Evolutionary conservation across 2,329 filamentous ascomycete species (phyloP).

Genomic region (Neonectria faginata): DNA sequence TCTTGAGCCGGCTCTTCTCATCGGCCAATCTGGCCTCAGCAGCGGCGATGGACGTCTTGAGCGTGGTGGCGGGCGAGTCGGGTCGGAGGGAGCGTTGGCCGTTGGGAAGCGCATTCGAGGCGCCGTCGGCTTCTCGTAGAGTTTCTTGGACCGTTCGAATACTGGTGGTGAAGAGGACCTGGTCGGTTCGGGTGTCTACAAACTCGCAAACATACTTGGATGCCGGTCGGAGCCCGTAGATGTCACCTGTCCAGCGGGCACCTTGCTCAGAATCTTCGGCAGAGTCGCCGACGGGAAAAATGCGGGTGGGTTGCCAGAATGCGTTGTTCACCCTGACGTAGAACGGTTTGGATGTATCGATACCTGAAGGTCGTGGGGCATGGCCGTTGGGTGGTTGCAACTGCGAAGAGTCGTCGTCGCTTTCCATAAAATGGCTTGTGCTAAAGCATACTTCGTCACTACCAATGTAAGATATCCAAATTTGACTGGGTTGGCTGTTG

Average conservation of each 20-base stretch:
- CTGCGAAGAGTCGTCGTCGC: slow-evolving; percentile 49
- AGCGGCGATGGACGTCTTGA: slow-evolving; percentile 80
- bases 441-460: slow-evolving; percentile 83
- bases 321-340: slow-evolving; percentile 84
- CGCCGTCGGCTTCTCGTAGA: slow-evolving; percentile 48
- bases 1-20: slow-evolving; percentile 76
- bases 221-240: slow-evolving; percentile 75
- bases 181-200: slow-evolving; percentile 73
- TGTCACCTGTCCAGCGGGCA: slow-evolving; percentile 76
- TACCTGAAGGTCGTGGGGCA: slow-evolving; percentile 58
- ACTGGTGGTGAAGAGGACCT: slow-evolving; percentile 77
- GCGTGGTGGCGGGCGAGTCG: slow-evolving; percentile 80
- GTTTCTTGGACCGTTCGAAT: slow-evolving; percentile 72
- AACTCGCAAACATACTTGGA: slow-evolving; percentile 86
- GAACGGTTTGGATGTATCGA: slow-evolving; percentile 79
- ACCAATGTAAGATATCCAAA: slow-evolving; percentile 85
- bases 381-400: slow-evolving; percentile 46
- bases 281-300: slow-evolving; percentile 62
- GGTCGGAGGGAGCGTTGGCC: slow-evolving; percentile 74
- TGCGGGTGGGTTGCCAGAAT: slow-evolving; percentile 82
- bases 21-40: slow-evolving; percentile 78
- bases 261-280: slow-evolving; percentile 52
- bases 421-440: slow-evolving; percentile 72
- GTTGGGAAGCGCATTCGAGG: slow-evolving; percentile 50
- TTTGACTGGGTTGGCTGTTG: slow-evolving; percentile 75